Percentiles rank a stretch among this genome's conserved stretches.
Conservation (phyloP, 176 grass and related monocot genomes). For the Eragrostis curvula region DNA sequence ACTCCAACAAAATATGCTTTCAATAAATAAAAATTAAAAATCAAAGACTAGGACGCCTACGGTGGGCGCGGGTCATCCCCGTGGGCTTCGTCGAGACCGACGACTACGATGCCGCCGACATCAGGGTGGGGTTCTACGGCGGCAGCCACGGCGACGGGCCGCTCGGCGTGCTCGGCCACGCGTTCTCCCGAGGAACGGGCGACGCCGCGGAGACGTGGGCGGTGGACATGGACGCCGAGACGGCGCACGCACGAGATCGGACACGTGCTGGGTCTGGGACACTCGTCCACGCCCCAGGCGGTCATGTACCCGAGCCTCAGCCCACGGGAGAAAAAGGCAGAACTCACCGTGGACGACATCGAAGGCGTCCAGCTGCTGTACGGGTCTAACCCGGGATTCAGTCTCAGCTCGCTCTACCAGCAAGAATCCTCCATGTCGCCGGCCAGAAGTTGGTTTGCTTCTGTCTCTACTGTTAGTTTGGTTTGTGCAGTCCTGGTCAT, state of each 20-base stretch:
- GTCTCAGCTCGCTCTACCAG: slow-evolving; percentile 66
- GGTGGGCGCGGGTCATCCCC: slow-evolving; percentile 84
- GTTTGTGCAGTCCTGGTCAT: slow-evolving; percentile 28
- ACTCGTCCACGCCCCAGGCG: slow-evolving; percentile 66
- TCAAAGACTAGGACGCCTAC: too few species aligned
- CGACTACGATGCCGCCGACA: slow-evolving; percentile 59
- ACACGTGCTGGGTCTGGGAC: slow-evolving; percentile 83
- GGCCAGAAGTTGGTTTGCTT: slow-evolving; percentile 20
- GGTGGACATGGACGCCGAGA: slow-evolving; percentile 49
- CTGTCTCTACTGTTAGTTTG: neutral
- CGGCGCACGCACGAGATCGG: slow-evolving; percentile 86
- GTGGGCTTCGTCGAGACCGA: slow-evolving; percentile 64
- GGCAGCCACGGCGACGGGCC: slow-evolving; percentile 84
- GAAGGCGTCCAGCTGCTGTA: slow-evolving; percentile 83
- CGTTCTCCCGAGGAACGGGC: slow-evolving; percentile 85
- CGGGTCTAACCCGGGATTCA: slow-evolving; percentile 76
- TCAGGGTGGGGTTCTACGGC: slow-evolving; percentile 80
- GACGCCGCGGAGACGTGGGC: slow-evolving; percentile 85
- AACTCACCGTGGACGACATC: slow-evolving; percentile 80
- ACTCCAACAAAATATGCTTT: too few species aligned
- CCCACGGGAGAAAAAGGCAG: slow-evolving; percentile 64
- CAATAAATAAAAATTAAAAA: too few species aligned
- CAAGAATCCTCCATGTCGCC: slow-evolving; percentile 48
- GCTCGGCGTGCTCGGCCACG: slow-evolving; percentile 83
- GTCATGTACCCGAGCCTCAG: slow-evolving; percentile 94